Base-by-base conservation (phyloP, 305 asterid species). In the Rubia peregrina region DNA sequence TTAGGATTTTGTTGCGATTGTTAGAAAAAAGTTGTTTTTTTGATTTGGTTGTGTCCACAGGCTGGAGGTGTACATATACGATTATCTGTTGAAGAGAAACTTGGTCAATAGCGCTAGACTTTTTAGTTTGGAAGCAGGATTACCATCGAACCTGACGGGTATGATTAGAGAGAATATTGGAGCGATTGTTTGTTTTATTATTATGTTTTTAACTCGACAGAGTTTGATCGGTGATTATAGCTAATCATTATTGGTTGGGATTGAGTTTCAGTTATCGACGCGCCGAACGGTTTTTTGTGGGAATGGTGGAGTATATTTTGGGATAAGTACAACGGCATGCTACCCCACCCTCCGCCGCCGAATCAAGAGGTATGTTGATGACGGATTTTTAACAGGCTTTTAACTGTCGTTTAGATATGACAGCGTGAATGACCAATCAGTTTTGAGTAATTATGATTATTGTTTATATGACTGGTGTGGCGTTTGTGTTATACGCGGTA, bases 231-330 rank as follows among this genome's bases (percentile, higher is more conserved):
- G 40, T 7, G n/a, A 8, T 70, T 69, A 21, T 51, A 42, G 5
- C 14, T 6, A n/a, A 6, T 51, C n/a, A 17, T 65, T 30, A 7
- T 61, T 41, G 41, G 64, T 26, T n/a, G 3, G 60, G 2, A 2
- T 67, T 68, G 67, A 9, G 68, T 78, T 76, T 51, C 82, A 83
- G 82, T 84, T 7, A 77, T 85, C 26, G 82, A 85, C 78, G 72
- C 78, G 41, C 87, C 87, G 12, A 84, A 82, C 42, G 80, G 87
- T 30, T 85, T 83, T 72, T 80, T 85, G 40, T 76, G 68, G 24
- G 89, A 83, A 70, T 83, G 87, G 87, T 85, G 87, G 87, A 78
- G 86, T 16, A 71, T 82, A 11, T 85, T 82, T 72, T 82, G 87
- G 89, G 87, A 83, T 19, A 74, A 77, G 72, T 80, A 64, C 68